Evolutionary conservation across 768 basidiomycete species (phyloP).

Genomic region (Trichaptum fuscoviolaceum): DNA sequence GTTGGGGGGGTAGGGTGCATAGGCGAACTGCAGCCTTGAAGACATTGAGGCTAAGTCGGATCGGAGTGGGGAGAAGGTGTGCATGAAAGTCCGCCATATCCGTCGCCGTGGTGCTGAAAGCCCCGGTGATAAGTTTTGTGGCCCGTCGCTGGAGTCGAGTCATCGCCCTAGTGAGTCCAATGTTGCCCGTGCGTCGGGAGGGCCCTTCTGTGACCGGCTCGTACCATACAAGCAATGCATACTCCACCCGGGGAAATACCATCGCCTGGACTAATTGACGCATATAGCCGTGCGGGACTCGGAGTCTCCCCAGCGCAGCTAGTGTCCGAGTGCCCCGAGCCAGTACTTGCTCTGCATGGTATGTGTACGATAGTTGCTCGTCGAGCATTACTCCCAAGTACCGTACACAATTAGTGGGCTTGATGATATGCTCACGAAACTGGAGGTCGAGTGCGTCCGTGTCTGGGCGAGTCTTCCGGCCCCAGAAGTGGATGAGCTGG

Average conservation of each 20-base stretch:
- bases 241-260: no score
- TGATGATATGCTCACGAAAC: constrained; percentile 6
- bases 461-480: not conserved
- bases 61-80: constrained; percentile 8
- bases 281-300: no score
- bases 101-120: constrained; percentile 10
- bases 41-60: constrained; percentile 4
- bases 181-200: not conserved
- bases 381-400: constrained; percentile 15
- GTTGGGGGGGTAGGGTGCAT: constrained; percentile 9
- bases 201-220: no score
- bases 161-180: not conserved
- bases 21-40: constrained; percentile 10
- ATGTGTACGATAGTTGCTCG: constrained; percentile 8
- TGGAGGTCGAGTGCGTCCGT: not conserved
- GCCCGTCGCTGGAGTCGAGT: constrained; percentile 17
- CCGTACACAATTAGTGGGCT: not conserved
- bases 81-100: constrained; percentile 14
- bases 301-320: no score
- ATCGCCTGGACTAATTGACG: no score
- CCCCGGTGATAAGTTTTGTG: constrained; percentile 14
- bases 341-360: constrained; percentile 13
- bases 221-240: no score
- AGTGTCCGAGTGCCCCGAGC: no score
- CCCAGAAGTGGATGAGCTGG: not conserved